Conservation (phyloP, 1,284 basidiomycete species). For the Moesziomyces antarcticus region DNA sequence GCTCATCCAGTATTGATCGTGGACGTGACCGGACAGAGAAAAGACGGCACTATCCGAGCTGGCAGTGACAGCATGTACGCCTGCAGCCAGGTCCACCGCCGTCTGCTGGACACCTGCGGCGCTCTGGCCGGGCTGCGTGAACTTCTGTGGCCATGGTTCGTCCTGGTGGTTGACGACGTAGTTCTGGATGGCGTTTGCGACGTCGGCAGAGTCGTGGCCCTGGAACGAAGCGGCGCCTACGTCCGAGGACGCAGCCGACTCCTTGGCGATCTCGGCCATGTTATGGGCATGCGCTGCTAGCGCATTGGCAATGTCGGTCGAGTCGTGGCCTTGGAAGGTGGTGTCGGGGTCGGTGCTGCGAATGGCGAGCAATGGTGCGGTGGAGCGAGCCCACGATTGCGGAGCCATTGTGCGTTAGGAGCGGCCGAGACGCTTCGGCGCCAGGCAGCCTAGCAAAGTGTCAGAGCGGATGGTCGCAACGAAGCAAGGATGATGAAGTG, state of each 20-base stretch:
- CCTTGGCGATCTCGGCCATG: constrained; percentile 29
- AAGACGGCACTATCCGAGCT: constrained; percentile 8
- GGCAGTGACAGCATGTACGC: constrained; percentile 1
- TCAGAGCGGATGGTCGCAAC: constrained; percentile 3
- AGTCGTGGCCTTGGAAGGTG: constrained; percentile 44
- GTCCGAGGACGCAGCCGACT: constrained; percentile 11
- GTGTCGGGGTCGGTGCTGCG: constrained; percentile 23
- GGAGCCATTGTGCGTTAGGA: constrained; percentile 19
- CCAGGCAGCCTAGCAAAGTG: background rate
- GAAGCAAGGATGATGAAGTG: background rate
- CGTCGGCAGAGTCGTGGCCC: constrained; percentile 34
- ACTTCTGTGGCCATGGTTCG: constrained; percentile 20
- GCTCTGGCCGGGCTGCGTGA: constrained; percentile 5
- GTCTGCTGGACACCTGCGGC: background rate
- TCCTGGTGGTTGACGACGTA: constrained; percentile 42
- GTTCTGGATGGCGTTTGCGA: constrained; percentile 48
- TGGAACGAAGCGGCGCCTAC: constrained; percentile 13
- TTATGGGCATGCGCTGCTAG: constrained; percentile 34
- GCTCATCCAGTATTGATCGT: constrained; percentile 39
- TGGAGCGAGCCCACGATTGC: background rate
- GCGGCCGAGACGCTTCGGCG: constrained; percentile 10
- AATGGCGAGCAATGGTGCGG: background rate
- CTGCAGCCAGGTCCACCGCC: background rate
- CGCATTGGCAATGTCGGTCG: constrained; percentile 41
- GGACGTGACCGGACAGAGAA: constrained; percentile 27